These are phyloP conservation scores for Pelargonium cotyledonis DNA, from an alignment of 441 rosid genomes.

Conservation along the genomic window DNA sequence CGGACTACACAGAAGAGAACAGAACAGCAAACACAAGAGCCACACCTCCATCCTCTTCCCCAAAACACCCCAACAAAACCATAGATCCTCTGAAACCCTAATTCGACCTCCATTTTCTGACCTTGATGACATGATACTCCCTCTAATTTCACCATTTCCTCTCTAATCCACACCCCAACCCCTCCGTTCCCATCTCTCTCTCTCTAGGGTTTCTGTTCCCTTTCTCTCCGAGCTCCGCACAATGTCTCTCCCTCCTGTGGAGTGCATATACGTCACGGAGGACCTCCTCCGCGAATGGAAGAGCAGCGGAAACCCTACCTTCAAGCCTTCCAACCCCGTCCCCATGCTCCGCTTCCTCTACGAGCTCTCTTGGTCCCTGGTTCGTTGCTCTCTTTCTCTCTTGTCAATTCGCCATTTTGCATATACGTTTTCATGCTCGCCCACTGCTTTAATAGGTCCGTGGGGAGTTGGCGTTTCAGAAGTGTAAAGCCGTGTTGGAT, in stretches of 20 bases:
- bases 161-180: background rate
- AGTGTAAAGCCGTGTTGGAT: slow-evolving; percentile 71
- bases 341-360: slow-evolving; percentile 84
- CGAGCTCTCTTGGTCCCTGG: slow-evolving; percentile 83
- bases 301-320: slow-evolving; percentile 47
- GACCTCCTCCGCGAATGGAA: slow-evolving; percentile 77
- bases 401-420: background rate
- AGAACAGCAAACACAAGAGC: background rate
- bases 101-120: background rate
- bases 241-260: slow-evolving; percentile 58
- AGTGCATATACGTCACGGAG: slow-evolving; percentile 64
- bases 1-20: slow-evolving; percentile 7
- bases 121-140: slow-evolving; percentile 7
- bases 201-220: slow-evolving; percentile 9
- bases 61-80: background rate
- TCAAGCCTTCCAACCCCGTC: slow-evolving; percentile 52
- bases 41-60: slow-evolving; percentile 9
- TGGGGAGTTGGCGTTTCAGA: slow-evolving; percentile 84
- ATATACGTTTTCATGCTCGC: background rate
- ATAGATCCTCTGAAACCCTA: slow-evolving; percentile 11
- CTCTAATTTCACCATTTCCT: slow-evolving; percentile 3
- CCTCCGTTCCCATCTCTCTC: background rate
- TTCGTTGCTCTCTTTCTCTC: slow-evolving; percentile 22
- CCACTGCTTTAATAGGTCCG: slow-evolving; percentile 52
- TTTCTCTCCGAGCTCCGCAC: background rate